Evolutionary conservation across 106 monocot species (phyloP).

Genomic region (Acanthochlamys bracteata): DNA sequence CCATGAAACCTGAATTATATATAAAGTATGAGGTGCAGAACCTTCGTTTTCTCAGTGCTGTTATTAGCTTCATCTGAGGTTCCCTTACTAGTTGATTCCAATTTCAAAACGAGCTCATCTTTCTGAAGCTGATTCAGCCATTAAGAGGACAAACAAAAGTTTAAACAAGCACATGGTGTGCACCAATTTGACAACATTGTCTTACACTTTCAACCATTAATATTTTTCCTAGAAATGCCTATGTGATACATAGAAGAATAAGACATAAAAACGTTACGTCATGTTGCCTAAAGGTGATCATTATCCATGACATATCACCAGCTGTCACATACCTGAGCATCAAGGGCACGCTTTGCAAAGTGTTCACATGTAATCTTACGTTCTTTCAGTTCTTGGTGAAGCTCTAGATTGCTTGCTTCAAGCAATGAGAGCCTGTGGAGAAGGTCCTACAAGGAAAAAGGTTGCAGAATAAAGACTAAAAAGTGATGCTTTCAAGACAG

Average conservation of each 20-base stretch:
- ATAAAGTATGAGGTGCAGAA: conserved; percentile 7
- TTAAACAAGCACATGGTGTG: background rate
- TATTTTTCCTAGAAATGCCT: too few relatives aligned
- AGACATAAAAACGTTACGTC: background rate
- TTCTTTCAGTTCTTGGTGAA: conserved; percentile 54
- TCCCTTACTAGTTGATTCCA: conserved; percentile 52
- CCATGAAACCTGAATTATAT: background rate
- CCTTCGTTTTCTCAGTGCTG: conserved; percentile 30
- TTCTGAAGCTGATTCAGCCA: conserved; percentile 59
- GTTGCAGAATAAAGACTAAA: background rate
- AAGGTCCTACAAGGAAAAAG: conserved; percentile 38
- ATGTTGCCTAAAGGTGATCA: background rate
- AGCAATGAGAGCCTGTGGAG: conserved; percentile 59
- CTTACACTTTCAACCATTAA: too few relatives aligned
- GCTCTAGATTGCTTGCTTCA: conserved; percentile 62
- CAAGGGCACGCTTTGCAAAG: conserved; percentile 41
- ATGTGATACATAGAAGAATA: background rate
- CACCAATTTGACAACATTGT: background rate
- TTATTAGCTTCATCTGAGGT: conserved; percentile 64
- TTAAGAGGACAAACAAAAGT: background rate
- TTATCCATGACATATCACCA: background rate
- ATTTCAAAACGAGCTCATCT: conserved; percentile 69
- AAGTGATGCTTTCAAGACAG: too few relatives aligned
- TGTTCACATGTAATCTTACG: conserved; percentile 41
- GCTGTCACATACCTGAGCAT: conserved; percentile 55